A percentile compares a stretch with the other conserved stretches of the same genome.
phyloP scores from a whole-genome alignment of 768 basidiomycete genomes.

The Kwoniella sp. region DNA sequence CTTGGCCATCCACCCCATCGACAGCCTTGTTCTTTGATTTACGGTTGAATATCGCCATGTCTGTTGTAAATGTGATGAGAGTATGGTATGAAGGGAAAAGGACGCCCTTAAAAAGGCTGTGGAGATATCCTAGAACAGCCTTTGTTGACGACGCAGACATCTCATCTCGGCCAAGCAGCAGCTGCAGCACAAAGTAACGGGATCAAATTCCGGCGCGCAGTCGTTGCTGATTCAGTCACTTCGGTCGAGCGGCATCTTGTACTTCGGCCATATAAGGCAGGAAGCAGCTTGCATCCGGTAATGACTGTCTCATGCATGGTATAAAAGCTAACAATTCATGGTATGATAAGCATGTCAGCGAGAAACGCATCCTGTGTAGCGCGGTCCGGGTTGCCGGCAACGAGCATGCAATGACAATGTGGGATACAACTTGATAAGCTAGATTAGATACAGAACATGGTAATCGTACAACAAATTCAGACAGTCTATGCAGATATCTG shows the following conservation, averaged over 20 bases:
- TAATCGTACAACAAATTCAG: neutral
- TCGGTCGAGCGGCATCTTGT: neutral
- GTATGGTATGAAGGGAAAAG: neutral
- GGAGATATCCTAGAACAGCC: no score
- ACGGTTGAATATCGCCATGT: constrained; percentile 55
- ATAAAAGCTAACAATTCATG: no score
- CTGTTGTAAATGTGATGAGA: constrained; percentile 9
- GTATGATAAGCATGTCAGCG: no score
- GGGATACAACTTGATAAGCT: neutral
- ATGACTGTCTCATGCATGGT: no score
- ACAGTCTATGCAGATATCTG: no score
- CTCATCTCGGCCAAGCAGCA: neutral
- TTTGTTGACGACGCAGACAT: constrained; percentile 2
- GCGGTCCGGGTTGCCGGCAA: no score
- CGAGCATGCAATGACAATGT: neutral
- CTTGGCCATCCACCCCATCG: constrained; percentile 29
- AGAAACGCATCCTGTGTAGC: no score
- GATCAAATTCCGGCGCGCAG: constrained; percentile 19
- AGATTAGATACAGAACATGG: neutral
- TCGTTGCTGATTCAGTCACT: neutral
- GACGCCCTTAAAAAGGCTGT: neutral
- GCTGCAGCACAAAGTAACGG: constrained; percentile 8
- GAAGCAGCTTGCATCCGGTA: no score
- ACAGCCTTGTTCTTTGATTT: constrained; percentile 45
- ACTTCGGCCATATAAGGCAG: neutral